Base-by-base conservation (phyloP, 1,284 basidiomycete genomes). In the Vanrija pseudolonga region DNA sequence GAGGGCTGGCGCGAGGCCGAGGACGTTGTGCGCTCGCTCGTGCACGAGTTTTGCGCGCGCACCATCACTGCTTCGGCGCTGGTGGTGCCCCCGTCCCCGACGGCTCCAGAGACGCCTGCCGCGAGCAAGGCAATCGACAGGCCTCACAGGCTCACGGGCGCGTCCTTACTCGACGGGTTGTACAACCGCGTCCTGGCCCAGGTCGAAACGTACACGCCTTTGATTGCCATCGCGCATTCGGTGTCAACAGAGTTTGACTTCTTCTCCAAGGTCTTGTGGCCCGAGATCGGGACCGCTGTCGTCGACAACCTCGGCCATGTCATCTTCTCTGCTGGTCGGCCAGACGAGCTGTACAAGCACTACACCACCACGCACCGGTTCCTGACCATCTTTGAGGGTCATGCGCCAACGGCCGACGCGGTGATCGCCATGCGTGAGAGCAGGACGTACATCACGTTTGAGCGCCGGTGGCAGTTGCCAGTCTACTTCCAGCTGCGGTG, bases 401-500 rank as follows among this genome's bases (percentile, higher is more conserved):
- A 93, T 15, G 88, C 90, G 0, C 90, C 93, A 0, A 90, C 89
- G 0, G 72, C 82, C 12, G 78, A 82, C 37, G 82, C 88, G 1
- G 82, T 93, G 12, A 78, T 84, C 55, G 79, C 80, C 0, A 85
- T 95, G 81, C 84, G 90, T 5, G 67, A 77, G 4, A 88, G 91
- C 71, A 81, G 85, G 0, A 79, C 85, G 4, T 94, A 87, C 72
- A 64, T 71, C 7, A 74, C 85, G 0, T 95, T 98, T 66, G 84
- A 88, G 67, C 82, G 84, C 53, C 82, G 92, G 40, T 98, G 95
- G 94, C 95, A 98, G 70, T 80, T 98, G 6, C 89, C 91, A 0
- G 89, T 98, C 17, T 98, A 98, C 72, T 98, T 96, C 74, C 95
- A 98, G 71, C 80, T 98, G 61, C 83, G 94, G n/a, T 95, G 93